Base-by-base conservation (phyloP, 2,329 filamentous ascomycete species). In the Trichoderma arundinaceum region DNA sequence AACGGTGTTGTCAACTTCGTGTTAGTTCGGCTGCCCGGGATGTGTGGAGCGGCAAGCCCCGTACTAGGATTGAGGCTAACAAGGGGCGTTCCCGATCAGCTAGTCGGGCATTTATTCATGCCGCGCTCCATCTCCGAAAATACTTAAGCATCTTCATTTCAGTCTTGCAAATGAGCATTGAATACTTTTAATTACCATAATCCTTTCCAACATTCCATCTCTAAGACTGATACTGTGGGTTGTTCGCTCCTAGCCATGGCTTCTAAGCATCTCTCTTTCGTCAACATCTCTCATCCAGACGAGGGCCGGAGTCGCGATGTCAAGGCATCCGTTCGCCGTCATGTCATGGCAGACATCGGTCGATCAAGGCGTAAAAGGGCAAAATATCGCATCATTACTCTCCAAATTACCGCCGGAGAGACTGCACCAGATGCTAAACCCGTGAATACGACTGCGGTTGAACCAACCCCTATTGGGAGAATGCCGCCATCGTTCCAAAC, bases 401-500 rank as follows among this genome's bases (percentile, higher is more conserved):
- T 61, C 48, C 19, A 61, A 13, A 4, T 61, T 9, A 19, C 46
- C 19, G 3, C 9, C 19, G 33, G 2, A 4, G 13, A 22, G 13
- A 2, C 10, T 32, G n/a, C 22, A 43, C 3, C 46, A 9, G 46
- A 13, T n/a, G 15, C 1, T 8, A 4, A 32, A 6, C 4, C 19
- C 13, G 44, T 13, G 1, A 51, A 32, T 13, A 2, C 7, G 2
- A 35, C 1, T 3, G 15, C 33, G 12, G 46, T 5, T 3, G 58
- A 61, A 19, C 2, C 22, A 33, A 3, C 10, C 4, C 38, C 46
- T 19, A 46, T 61, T 5, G 44, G 15, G 35, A 52, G 46, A 33
- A 61, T 61, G 58, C 58, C 58, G 22, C 58, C 46, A 7, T 41
- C 58, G 15, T 61, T 61, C 38, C 58, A 61, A 15, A 43, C 48